phyloP scores from a whole-genome alignment of 768 basidiomycete species.

The Russula lepida region DNA sequence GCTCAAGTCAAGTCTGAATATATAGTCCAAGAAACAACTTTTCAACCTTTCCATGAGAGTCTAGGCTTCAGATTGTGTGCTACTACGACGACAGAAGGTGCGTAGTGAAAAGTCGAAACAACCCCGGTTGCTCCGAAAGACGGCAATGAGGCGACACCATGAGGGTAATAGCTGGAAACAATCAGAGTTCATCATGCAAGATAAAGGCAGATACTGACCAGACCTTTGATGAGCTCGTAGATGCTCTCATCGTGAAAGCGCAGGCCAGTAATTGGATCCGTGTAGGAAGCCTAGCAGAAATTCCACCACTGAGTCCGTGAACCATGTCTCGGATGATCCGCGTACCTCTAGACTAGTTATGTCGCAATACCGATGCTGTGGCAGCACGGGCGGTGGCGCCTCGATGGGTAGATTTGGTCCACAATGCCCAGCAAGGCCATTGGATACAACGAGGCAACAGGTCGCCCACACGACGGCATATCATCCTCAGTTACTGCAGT shows the following conservation, averaged over 20 bases:
- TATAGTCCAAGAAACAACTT: too few relatives aligned
- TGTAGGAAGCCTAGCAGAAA: constrained; percentile 60
- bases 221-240: constrained; percentile 70
- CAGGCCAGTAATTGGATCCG: constrained; percentile 70
- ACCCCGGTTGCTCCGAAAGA: too few relatives aligned
- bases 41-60: too few relatives aligned
- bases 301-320: background rate
- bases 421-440: background rate
- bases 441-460: background rate
- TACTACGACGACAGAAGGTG: too few relatives aligned
- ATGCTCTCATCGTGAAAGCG: constrained; percentile 82
- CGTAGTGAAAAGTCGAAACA: too few relatives aligned
- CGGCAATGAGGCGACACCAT: too few relatives aligned
- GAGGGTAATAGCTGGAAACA: too few relatives aligned
- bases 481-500: constrained; percentile 44
- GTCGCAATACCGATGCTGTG: constrained; percentile 73
- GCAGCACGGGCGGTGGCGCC: constrained; percentile 73
- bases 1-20: too few relatives aligned
- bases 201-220: constrained; percentile 40
- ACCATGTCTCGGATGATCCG: background rate
- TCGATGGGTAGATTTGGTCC: constrained; percentile 67
- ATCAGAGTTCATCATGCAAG: too few relatives aligned
- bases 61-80: too few relatives aligned
- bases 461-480: constrained; percentile 55
- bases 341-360: constrained; percentile 76